Conservation (phyloP, 495 filamentous ascomycete genomes). For the Bathelium albidoporum region DNA sequence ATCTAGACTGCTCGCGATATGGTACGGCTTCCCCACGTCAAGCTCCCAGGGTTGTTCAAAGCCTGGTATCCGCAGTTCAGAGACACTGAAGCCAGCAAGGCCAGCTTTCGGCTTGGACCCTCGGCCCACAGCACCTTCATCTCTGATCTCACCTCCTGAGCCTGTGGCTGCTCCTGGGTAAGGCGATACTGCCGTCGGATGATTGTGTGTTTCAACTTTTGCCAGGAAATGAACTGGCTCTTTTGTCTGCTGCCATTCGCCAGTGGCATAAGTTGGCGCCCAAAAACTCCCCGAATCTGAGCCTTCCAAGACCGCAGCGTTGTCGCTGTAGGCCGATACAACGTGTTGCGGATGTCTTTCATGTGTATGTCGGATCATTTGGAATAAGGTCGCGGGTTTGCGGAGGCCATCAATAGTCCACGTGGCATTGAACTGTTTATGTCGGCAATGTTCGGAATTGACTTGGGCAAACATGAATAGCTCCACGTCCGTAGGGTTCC, state of each 20-base stretch:
- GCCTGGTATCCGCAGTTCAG: constrained; percentile 79
- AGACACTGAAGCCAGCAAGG: constrained; percentile 85
- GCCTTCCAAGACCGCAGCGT: constrained; percentile 85
- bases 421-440: constrained; percentile 87
- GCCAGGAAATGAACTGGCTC: constrained; percentile 80
- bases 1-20: constrained; percentile 85
- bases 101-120: constrained; percentile 92
- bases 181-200: constrained; percentile 90
- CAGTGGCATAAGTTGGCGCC: constrained; percentile 75
- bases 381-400: constrained; percentile 72
- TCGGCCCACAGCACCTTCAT: constrained; percentile 87
- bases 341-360: constrained; percentile 64
- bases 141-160: constrained; percentile 87
- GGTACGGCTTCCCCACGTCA: constrained; percentile 77
- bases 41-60: constrained; percentile 77
- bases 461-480: constrained; percentile 99
- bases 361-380: constrained; percentile 94
- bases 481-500: constrained; percentile 79
- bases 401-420: constrained; percentile 90
- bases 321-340: constrained; percentile 93
- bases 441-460: constrained; percentile 69
- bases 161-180: constrained; percentile 84
- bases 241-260: constrained; percentile 77
- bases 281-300: constrained; percentile 57
- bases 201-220: constrained; percentile 97